A percentile compares a stretch with the other conserved stretches of the same genome.
These are phyloP conservation scores for Rubia peregrina DNA, from an alignment of 305 asterid species.

Conservation along the genomic window DNA sequence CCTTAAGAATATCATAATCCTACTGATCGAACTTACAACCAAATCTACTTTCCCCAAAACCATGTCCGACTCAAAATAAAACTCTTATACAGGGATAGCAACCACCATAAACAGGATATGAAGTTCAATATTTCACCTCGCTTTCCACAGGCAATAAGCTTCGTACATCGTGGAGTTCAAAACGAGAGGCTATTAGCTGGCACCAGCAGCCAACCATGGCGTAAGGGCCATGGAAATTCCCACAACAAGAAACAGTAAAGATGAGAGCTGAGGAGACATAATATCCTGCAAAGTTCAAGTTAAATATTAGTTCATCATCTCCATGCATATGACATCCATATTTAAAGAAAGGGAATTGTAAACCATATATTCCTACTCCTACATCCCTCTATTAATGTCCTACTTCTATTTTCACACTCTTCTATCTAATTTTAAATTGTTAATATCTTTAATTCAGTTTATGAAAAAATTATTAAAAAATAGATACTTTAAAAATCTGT, in stretches of 20 bases:
- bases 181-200: slow-evolving; percentile 92
- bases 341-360: background rate
- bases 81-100: slow-evolving; percentile 5
- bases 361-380: background rate
- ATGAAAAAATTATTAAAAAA: too few species aligned
- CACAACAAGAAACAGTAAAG: slow-evolving; percentile 92
- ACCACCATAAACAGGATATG: background rate
- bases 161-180: slow-evolving; percentile 96
- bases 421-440: too few species aligned
- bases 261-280: slow-evolving; percentile 84
- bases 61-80: background rate
- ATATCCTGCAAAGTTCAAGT: slow-evolving; percentile 59
- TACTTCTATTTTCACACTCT: too few species aligned
- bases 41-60: background rate
- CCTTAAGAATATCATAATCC: slow-evolving; percentile 2
- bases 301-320: background rate
- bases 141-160: slow-evolving; percentile 94
- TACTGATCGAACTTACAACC: background rate
- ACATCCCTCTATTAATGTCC: too few species aligned
- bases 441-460: too few species aligned
- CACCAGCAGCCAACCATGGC: slow-evolving; percentile 99
- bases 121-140: slow-evolving; percentile 55
- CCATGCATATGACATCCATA: background rate
- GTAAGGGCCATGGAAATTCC: slow-evolving; percentile 99
- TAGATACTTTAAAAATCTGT: too few species aligned